Evolutionary conservation across 495 filamentous ascomycete genomes (phyloP), one percentile per base, ranked within the genome.

Genomic region (Lasiosphaeria miniovina): DNA sequence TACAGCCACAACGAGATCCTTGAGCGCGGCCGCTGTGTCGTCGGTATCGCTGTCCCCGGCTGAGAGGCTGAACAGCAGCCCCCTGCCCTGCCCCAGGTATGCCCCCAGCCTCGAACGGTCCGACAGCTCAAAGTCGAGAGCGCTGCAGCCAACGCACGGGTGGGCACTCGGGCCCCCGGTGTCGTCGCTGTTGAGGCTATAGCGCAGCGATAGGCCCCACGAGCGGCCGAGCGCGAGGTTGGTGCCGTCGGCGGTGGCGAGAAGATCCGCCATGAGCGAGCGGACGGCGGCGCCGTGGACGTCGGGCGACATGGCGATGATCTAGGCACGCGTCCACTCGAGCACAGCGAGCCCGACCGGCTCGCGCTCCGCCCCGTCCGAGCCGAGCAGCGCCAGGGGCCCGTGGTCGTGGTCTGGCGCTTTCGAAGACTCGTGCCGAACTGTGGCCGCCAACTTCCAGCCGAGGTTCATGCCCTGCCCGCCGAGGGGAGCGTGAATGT

Each of bases 381-480:
- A 61, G 34, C 69, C 65, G 14, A 72, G 65, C 10, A 74, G 57
- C n/a, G 36, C 33, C n/a, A 65, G 51, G 34, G 45, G 35, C 17
- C 33, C 43, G 17, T 58, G 48, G 4, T 56, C 57, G 31, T 50
- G 41, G 5, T 46, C 43, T 2, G 43, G 12, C 43, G 11, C 15
- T n/a, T 46, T 46, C 43, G 24, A 24, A 24, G 24, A 24, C 24
- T 46, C 43, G 12, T 2, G 11, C 43, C 12, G 6, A 11, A 69
- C 36, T 8, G 60, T 62, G 17, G 49, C 36, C 33, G 55, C 52
- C 63, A 66, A 50, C 58, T 60, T 60, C 80, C 78, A 82, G 33
- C 71, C 75, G 11, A 82, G 69, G 55, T 81, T 80, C 32, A 75
- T 60, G 14, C 80, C 80, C 51, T 79, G 75, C n/a, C 75, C 79